These are phyloP conservation scores for Persicaria maculosa DNA, from an alignment of 148 eudicot genomes.

Conservation along the genomic window DNA sequence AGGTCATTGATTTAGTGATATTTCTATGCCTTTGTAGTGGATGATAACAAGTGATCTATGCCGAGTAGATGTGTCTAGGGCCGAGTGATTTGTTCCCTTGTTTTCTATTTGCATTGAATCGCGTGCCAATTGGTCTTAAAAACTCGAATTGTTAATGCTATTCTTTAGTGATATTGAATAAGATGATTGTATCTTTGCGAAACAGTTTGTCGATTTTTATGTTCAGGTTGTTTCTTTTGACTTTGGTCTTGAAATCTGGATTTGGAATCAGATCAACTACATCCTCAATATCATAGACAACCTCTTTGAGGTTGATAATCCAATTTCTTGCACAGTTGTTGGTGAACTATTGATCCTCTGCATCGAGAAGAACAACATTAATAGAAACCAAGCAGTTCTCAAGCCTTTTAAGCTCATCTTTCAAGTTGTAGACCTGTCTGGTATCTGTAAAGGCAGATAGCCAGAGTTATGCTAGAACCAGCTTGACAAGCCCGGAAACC, in stretches of 20 bases:
- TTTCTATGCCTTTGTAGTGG: no score
- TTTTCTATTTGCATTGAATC: no score
- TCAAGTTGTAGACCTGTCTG: background rate
- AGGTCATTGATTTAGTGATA: no score
- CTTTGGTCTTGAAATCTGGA: background rate
- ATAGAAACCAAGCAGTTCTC: background rate
- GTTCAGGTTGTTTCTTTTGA: background rate
- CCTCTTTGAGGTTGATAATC: slow-evolving; percentile 1
- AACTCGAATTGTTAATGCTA: no score
- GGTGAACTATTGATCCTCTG: background rate
- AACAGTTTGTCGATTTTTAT: background rate
- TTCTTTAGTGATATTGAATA: no score
- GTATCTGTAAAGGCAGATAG: background rate
- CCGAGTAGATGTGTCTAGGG: no score
- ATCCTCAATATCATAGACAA: slow-evolving; percentile 7
- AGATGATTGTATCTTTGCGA: no score
- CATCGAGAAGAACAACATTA: slow-evolving; percentile 1
- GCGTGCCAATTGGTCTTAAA: no score
- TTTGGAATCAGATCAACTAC: background rate
- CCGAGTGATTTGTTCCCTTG: no score
- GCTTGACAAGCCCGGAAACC: slow-evolving; percentile 9
- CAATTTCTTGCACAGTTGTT: background rate
- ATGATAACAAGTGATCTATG: no score
- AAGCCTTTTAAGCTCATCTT: slow-evolving; percentile 6
- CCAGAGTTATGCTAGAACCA: background rate